phyloP scores from a whole-genome alignment of 106 monocot genomes.

The Allium fistulosum region DNA sequence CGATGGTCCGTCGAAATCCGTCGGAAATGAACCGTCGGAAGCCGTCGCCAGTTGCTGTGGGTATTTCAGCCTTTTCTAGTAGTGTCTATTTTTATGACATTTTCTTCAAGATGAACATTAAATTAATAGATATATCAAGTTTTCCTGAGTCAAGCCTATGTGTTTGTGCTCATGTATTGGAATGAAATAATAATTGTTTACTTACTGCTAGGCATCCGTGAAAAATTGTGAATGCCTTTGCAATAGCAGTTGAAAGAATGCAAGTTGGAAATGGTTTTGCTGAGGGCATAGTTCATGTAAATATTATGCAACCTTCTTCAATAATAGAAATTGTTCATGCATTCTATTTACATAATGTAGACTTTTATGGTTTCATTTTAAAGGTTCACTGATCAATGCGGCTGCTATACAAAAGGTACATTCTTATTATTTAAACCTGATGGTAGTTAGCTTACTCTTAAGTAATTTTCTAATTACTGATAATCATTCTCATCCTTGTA shows the following conservation, averaged over 20 bases:
- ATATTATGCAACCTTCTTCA: neutral
- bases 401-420: conserved; percentile 79
- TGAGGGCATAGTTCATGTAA: conserved; percentile 69
- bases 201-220: conserved; percentile 62
- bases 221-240: conserved; percentile 77
- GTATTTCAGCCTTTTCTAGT: no score
- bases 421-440: neutral
- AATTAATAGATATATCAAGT: no score
- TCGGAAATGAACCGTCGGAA: no score
- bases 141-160: no score
- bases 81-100: no score
- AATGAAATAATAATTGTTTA: neutral
- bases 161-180: neutral
- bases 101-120: no score
- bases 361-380: neutral
- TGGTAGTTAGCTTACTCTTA: neutral
- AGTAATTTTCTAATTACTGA: no score
- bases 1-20: no score
- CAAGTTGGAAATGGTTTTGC: conserved; percentile 87
- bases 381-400: conserved; percentile 95
- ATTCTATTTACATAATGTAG: neutral
- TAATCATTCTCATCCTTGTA: no score
- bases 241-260: conserved; percentile 64
- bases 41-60: no score
- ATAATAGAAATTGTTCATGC: neutral